Evolutionary conservation across 495 filamentous ascomycete species (phyloP), one percentile per base, ranked within the genome.

Genomic region (Neurospora pannonica): DNA sequence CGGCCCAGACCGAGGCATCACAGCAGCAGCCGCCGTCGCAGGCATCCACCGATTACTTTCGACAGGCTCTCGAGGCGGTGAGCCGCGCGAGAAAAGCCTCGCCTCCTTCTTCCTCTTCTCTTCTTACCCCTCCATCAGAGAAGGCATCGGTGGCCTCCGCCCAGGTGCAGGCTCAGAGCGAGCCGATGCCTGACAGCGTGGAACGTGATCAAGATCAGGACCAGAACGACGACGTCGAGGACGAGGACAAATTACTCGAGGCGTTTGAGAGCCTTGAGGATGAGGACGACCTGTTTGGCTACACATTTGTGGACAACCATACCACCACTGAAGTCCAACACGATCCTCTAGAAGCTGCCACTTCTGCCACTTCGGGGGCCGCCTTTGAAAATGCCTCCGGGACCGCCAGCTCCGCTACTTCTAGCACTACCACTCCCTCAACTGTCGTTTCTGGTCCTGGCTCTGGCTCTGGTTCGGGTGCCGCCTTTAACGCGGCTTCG

Each of bases 351-450:
- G 5, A 38, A 5, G 38, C 38, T 38, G 38, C 38, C 38, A 38
- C 38, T 38, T 38, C 38, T 38, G 11, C 38, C 38, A 0, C 38
- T 38, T 38, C 38, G 38, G 3, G 11, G 38, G 4, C 38, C 0
- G 38, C 0, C 38, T 4, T 4, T 38, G 4, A 0, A 38, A 38
- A 0, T 38, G 0, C 38, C 11, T 38, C 4, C 11, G 0, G 0
- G 38, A 39, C 38, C 38, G 11, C 38, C 38, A 39, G 38, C 38
- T 5, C 4, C 38, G 11, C 38, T 39, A 13, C 38, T 15, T 39
- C 38, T 15, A 39, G 38, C 13, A 39, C 38, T 0, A 39, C 4
- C 38, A 39, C 11, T 5, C 13, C 13, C 38, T 15, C 38, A 15
- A 39, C 0, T 39, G 0, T 13, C 38, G 11, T 39, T 0, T 39